These are phyloP conservation scores for Deuterostichococcus epilithicus DNA, from an alignment of 139 green algal genomes.

Conservation along the genomic window DNA sequence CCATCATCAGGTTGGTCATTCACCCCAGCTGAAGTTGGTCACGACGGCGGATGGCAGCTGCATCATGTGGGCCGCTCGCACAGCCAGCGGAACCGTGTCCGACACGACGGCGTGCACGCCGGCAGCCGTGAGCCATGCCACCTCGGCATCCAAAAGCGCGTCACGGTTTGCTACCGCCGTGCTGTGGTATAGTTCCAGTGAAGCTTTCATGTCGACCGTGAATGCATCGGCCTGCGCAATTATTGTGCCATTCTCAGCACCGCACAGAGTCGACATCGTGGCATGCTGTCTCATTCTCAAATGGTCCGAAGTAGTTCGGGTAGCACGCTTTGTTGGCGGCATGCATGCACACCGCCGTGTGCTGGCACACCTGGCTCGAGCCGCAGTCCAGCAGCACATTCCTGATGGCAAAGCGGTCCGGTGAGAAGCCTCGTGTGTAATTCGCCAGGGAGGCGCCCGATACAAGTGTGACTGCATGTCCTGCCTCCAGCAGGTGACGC, in stretches of 20 bases:
- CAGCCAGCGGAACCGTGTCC: slow-evolving; percentile 64
- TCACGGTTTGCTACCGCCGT: slow-evolving; percentile 24
- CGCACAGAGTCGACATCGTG: too few species aligned
- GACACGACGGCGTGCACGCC: slow-evolving; percentile 43
- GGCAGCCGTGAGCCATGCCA: slow-evolving; percentile 41
- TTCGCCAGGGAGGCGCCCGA: slow-evolving; percentile 25
- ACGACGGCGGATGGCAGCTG: slow-evolving; percentile 52
- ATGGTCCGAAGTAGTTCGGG: too few species aligned
- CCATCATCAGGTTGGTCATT: too few species aligned
- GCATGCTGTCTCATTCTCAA: too few species aligned
- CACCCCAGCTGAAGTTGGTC: slow-evolving; percentile 68
- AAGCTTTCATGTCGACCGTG: slow-evolving; percentile 51
- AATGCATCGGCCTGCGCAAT: slow-evolving; percentile 45
- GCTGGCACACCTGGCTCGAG: slow-evolving; percentile 34
- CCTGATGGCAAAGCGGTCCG: slow-evolving; percentile 27
- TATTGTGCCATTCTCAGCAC: too few species aligned
- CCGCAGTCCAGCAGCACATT: slow-evolving; percentile 51
- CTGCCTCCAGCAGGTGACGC: slow-evolving; percentile 24
- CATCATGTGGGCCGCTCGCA: slow-evolving; percentile 44
- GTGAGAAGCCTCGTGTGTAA: slow-evolving; percentile 18
- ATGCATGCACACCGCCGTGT: too few species aligned
- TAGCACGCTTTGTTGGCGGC: too few species aligned
- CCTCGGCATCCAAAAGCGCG: slow-evolving; percentile 40
- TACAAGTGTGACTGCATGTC: slow-evolving; percentile 51
- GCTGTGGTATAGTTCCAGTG: slow-evolving; percentile 43